Evolutionary conservation across 2,329 filamentous ascomycete genomes (phyloP).

Genomic region (Cytospora chrysosperma): DNA sequence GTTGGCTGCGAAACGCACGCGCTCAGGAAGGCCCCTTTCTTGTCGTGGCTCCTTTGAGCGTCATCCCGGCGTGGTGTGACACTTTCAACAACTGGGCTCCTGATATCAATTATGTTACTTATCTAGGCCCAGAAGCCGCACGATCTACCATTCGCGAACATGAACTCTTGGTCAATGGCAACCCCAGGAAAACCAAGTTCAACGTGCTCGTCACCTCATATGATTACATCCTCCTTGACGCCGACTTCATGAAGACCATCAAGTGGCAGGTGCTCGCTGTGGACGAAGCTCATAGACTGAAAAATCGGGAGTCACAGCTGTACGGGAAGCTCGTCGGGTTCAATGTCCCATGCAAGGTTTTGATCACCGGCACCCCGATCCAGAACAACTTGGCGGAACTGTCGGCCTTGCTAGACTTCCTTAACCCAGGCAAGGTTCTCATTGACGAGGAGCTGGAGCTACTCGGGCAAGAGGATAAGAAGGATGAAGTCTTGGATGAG

Average conservation of each 20-base stretch:
- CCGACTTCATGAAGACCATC: slow-evolving; percentile 79
- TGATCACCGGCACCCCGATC: slow-evolving; percentile 96
- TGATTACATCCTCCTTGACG: slow-evolving; percentile 89
- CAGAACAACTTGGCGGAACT: slow-evolving; percentile 96
- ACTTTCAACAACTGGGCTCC: slow-evolving; percentile 97
- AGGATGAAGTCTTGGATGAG: slow-evolving; percentile 31
- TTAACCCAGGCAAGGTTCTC: slow-evolving; percentile 90
- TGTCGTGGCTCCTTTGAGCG: slow-evolving; percentile 94
- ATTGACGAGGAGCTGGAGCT: slow-evolving; percentile 89
- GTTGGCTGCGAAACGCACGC: slow-evolving; percentile 90
- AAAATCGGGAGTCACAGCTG: slow-evolving; percentile 92
- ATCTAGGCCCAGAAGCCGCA: slow-evolving; percentile 84
- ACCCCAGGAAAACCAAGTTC: slow-evolving; percentile 88
- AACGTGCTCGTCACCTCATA: slow-evolving; percentile 98
- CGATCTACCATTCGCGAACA: slow-evolving; percentile 86
- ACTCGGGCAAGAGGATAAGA: slow-evolving; percentile 51
- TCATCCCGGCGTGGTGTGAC: slow-evolving; percentile 97
- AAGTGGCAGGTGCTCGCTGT: slow-evolving; percentile 98
- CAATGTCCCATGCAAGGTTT: slow-evolving; percentile 79
- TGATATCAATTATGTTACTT: slow-evolving; percentile 95
- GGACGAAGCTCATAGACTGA: slow-evolving; percentile 93
- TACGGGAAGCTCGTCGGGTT: slow-evolving; percentile 85
- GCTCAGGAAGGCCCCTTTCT: slow-evolving; percentile 92
- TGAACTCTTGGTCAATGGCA: slow-evolving; percentile 83
- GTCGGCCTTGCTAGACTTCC: slow-evolving; percentile 88